Conservation (phyloP, 495 filamentous ascomycete genomes). For the Penicillium riverlandense region DNA sequence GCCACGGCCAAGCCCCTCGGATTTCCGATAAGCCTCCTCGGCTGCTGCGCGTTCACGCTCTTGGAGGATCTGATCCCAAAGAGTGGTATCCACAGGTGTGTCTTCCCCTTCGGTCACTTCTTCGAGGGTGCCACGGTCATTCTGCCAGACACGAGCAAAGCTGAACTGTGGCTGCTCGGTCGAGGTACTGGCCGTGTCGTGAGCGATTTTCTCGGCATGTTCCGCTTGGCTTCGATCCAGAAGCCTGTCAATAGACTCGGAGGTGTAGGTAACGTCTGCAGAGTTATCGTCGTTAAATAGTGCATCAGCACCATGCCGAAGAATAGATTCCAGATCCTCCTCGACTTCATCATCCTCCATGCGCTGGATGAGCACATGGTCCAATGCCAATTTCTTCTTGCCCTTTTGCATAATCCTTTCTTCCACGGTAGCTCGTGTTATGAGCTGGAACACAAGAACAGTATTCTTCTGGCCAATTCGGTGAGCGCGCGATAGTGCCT, state of each 20-base stretch:
- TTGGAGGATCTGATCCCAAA: conserved; percentile 85
- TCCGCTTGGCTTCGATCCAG: conserved; percentile 81
- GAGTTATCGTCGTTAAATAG: conserved; percentile 70
- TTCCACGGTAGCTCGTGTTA: conserved; percentile 80
- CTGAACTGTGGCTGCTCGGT: conserved; percentile 55
- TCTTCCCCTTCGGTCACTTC: conserved; percentile 47
- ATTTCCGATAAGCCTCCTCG: conserved; percentile 53
- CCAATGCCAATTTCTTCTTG: conserved; percentile 88
- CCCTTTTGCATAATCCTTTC: conserved; percentile 95
- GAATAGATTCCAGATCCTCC: conserved; percentile 78
- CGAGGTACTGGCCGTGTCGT: conserved; percentile 53
- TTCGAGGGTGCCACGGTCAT: conserved; percentile 60
- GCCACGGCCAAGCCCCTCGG: conserved; percentile 73
- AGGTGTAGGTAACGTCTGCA: conserved; percentile 68
- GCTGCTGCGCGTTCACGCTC: conserved; percentile 72
- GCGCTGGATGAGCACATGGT: conserved; percentile 86
- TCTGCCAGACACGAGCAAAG: conserved; percentile 88
- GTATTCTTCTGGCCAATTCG: conserved; percentile 83
- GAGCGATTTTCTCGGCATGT: conserved; percentile 50
- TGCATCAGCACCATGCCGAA: conserved; percentile 80
- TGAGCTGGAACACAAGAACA: conserved; percentile 79
- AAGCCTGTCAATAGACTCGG: conserved; percentile 72
- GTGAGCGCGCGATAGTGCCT: conserved; percentile 94
- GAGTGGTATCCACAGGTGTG: conserved; percentile 42
- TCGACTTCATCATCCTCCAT: conserved; percentile 65